Conservation (phyloP, 768 basidiomycete species). For the Dictyophora rubrovolvata region DNA sequence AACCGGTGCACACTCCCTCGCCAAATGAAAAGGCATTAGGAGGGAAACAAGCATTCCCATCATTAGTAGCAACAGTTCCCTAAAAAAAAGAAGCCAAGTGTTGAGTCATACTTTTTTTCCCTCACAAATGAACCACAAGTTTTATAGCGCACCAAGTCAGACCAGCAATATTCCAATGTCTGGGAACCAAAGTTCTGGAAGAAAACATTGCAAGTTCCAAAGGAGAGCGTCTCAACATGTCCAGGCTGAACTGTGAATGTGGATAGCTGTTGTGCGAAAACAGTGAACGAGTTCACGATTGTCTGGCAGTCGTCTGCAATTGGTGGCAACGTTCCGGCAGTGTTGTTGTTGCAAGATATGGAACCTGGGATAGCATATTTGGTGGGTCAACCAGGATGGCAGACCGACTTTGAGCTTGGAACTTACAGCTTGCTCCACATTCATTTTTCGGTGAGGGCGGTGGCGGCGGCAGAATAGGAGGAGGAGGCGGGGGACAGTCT, state of each 20-base stretch:
- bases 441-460: not conserved
- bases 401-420: not conserved
- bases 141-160: not conserved
- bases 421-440: constrained; percentile 1
- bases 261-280: not conserved
- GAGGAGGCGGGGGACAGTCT: not conserved
- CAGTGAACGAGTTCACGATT: not conserved
- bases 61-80: not conserved
- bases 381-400: not conserved
- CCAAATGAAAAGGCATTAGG: not conserved
- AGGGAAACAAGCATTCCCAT: not conserved
- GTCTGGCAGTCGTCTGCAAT: not conserved
- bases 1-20: not conserved
- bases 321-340: constrained; percentile 1
- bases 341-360: not conserved
- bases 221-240: constrained; percentile 2
- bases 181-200: not conserved
- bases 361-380: not conserved
- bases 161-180: not conserved
- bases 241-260: not conserved
- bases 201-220: not conserved
- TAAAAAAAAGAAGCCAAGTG: not conserved
- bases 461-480: not conserved
- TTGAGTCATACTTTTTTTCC: not conserved
- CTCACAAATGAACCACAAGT: not conserved